Evolutionary conservation across 2,329 filamentous ascomycete species (phyloP).

Genomic region (Epichloe glyceriae): DNA sequence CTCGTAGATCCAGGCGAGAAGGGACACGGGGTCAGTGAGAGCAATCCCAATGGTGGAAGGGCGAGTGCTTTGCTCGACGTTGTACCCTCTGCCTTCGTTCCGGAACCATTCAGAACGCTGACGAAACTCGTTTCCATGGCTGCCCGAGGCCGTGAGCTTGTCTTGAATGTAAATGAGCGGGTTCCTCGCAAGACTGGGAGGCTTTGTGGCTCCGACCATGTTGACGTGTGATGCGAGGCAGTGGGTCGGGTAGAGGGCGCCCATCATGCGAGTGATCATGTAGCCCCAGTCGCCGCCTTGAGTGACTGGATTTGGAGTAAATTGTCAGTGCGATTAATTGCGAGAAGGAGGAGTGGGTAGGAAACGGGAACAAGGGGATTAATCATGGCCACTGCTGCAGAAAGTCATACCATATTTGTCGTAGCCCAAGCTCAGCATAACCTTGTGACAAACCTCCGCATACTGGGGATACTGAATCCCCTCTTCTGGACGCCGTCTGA

Average conservation of each 20-base stretch:
- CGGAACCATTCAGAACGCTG: slow-evolving; percentile 44
- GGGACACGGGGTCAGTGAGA: slow-evolving; percentile 54
- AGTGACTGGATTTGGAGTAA: slow-evolving; percentile 36
- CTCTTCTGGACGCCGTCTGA: slow-evolving; percentile 17
- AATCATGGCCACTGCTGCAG: neutral
- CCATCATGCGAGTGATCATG: slow-evolving; percentile 49
- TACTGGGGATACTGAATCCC: slow-evolving; percentile 22
- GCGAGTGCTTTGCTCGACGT: slow-evolving; percentile 39
- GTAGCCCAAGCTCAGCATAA: slow-evolving; percentile 56
- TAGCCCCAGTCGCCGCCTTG: slow-evolving; percentile 64
- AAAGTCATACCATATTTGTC: slow-evolving; percentile 17
- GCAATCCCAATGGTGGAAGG: slow-evolving; percentile 62
- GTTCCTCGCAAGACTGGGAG: slow-evolving; percentile 35
- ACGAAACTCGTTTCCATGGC: slow-evolving; percentile 25
- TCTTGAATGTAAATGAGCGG: slow-evolving; percentile 43
- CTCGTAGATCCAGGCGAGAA: slow-evolving; percentile 71
- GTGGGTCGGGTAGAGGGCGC: slow-evolving; percentile 39
- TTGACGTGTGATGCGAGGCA: slow-evolving; percentile 43
- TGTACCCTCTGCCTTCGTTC: slow-evolving; percentile 31
- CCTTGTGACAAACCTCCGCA: slow-evolving; percentile 46
- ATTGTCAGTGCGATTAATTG: neutral
- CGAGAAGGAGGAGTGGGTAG: neutral
- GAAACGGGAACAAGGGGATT: no score
- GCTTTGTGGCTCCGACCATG: slow-evolving; percentile 34
- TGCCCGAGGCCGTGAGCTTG: slow-evolving; percentile 38